phyloP scores from a whole-genome alignment of 1,284 basidiomycete species.

The Ustilago lituana region DNA sequence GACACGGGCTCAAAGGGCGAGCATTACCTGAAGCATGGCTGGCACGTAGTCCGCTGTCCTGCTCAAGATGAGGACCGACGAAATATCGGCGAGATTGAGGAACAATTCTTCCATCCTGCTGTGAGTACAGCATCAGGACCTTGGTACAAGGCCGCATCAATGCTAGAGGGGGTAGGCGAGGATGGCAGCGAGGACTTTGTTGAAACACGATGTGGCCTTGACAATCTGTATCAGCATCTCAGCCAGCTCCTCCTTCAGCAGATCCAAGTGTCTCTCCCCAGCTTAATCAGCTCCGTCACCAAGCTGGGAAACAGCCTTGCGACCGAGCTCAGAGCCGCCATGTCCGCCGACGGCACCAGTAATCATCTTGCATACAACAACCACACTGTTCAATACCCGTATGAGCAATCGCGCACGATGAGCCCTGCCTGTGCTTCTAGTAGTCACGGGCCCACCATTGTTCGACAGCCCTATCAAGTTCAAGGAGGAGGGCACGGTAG shows the following conservation, averaged over 20 bases:
- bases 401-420: too few species aligned
- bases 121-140: not conserved
- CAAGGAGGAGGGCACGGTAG: not conserved
- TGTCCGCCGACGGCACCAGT: not conserved
- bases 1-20: not conserved
- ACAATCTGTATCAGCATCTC: slow-evolving; percentile 14
- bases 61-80: slow-evolving; percentile 13
- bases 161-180: slow-evolving; percentile 6
- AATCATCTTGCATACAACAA: not conserved
- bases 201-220: slow-evolving; percentile 14
- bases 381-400: too few species aligned
- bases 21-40: slow-evolving; percentile 29
- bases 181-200: slow-evolving; percentile 15
- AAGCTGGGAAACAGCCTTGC: not conserved
- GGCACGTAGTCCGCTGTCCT: slow-evolving; percentile 31
- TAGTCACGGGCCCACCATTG: not conserved
- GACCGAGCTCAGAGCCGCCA: not conserved
- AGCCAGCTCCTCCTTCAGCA: slow-evolving; percentile 20
- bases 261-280: slow-evolving; percentile 1
- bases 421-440: too few species aligned
- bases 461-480: not conserved
- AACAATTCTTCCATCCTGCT: slow-evolving; percentile 18
- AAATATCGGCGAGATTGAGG: slow-evolving; percentile 9
- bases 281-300: slow-evolving; percentile 1
- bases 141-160: slow-evolving; percentile 5